A percentile compares a stretch with the other conserved stretches of the same genome.
These are phyloP conservation scores for Tuctoria greenei DNA, from an alignment of 176 grass and related monocot species.

Conservation along the genomic window DNA sequence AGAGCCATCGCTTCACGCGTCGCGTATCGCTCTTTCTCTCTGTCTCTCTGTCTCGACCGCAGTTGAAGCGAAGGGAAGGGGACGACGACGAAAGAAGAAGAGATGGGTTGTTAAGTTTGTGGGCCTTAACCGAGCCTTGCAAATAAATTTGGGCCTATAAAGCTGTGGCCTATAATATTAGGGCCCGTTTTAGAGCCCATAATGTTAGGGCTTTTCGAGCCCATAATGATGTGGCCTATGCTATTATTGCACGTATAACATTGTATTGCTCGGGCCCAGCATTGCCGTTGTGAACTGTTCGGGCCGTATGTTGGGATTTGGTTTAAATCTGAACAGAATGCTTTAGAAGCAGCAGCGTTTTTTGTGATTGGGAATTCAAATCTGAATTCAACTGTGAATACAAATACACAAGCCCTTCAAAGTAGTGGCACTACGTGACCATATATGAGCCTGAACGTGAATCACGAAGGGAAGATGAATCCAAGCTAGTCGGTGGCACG, in stretches of 20 bases:
- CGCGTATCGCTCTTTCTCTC: background rate
- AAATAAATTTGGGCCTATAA: background rate
- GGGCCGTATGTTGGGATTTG: background rate
- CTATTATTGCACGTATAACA: no score
- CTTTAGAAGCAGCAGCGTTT: no score
- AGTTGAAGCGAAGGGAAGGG: background rate
- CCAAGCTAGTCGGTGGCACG: background rate
- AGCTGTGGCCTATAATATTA: background rate
- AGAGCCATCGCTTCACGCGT: slow-evolving; percentile 40
- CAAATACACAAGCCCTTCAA: background rate
- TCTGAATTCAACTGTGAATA: no score
- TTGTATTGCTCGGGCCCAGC: no score
- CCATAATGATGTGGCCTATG: background rate
- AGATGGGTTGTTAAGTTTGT: background rate
- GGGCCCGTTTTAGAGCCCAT: no score
- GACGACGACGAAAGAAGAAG: background rate
- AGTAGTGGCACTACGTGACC: background rate
- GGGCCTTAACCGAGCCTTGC: background rate
- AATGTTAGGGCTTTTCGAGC: no score
- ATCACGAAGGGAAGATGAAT: background rate
- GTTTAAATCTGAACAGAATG: background rate
- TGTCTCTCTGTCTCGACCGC: background rate
- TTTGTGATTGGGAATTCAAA: background rate
- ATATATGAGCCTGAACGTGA: background rate
- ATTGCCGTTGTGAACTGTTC: no score